Conservation (phyloP, 257 asterid species). For the Leonotis leonurus region DNA sequence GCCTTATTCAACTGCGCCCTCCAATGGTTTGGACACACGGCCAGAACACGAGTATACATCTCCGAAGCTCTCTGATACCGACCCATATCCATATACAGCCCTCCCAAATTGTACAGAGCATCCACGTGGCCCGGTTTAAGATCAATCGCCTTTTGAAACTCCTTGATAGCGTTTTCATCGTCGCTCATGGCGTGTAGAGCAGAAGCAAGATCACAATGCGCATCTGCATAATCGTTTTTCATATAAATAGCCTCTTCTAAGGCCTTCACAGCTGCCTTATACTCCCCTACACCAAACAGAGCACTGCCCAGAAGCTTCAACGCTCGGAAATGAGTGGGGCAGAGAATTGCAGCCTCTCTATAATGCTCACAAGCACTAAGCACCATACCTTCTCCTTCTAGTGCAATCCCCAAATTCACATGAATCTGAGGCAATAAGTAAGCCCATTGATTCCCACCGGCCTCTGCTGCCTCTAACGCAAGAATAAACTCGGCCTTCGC, state of each 20-base stretch:
- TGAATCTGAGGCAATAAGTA: constrained; percentile 97
- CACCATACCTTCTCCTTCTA: constrained; percentile 97
- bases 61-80: constrained; percentile 96
- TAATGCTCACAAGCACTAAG: constrained; percentile 98
- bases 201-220: constrained; percentile 97
- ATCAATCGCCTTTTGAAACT: constrained; percentile 97
- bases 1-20: constrained; percentile 95
- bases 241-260: constrained; percentile 93
- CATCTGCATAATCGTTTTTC: constrained; percentile 95
- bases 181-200: constrained; percentile 95
- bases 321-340: constrained; percentile 96
- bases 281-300: constrained; percentile 92
- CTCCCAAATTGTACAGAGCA: constrained; percentile 89
- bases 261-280: constrained; percentile 98
- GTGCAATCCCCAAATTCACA: constrained; percentile 89
- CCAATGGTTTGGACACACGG: constrained; percentile 97
- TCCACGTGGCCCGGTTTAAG: constrained; percentile 95
- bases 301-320: constrained; percentile 98
- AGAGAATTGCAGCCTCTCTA: constrained; percentile 95
- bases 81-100: constrained; percentile 98
- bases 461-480: constrained; percentile 93
- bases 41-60: constrained; percentile 91
- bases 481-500: constrained; percentile 79
- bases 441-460: constrained; percentile 97
- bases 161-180: constrained; percentile 96